These are phyloP conservation scores for Sergeia podlipaevii DNA, from an alignment of 208 protist genomes.

Conservation along the genomic window DNA sequence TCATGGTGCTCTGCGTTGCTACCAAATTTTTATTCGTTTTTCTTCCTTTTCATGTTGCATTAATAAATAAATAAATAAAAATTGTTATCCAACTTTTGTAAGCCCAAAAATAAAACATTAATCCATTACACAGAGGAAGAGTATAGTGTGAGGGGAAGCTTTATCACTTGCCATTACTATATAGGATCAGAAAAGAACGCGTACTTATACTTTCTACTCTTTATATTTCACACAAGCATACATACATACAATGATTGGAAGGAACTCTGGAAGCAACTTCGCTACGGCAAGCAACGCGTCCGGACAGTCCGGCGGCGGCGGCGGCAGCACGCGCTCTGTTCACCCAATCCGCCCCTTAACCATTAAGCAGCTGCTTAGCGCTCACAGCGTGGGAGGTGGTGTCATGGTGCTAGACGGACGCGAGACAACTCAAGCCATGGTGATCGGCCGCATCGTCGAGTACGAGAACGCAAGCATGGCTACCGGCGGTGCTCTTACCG, in stretches of 20 bases:
- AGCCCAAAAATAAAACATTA: no score
- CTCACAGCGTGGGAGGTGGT: conserved; percentile 80
- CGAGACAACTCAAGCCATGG: conserved; percentile 82
- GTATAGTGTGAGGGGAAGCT: no score
- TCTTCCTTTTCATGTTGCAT: no score
- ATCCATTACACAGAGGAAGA: no score
- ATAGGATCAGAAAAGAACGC: no score
- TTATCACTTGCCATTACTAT: no score
- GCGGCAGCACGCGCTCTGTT: conserved; percentile 66
- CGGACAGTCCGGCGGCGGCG: conserved; percentile 14
- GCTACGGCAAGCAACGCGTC: conserved; percentile 4
- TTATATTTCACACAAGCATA: neutral
- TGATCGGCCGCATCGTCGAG: conserved; percentile 78
- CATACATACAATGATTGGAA: neutral
- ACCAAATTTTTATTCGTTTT: no score
- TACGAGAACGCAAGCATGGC: conserved; percentile 67
- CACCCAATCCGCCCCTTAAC: conserved; percentile 86
- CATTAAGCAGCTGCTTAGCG: conserved; percentile 84
- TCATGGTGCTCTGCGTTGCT: no score
- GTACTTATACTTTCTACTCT: neutral
- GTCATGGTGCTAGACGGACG: conserved; percentile 87
- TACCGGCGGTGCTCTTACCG: conserved; percentile 60
- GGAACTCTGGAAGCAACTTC: conserved; percentile 26
- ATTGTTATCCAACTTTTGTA: no score
- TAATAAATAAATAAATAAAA: no score